Base-by-base conservation (phyloP, 805 yeast species). In the Jamesozyma jinghongensis region DNA sequence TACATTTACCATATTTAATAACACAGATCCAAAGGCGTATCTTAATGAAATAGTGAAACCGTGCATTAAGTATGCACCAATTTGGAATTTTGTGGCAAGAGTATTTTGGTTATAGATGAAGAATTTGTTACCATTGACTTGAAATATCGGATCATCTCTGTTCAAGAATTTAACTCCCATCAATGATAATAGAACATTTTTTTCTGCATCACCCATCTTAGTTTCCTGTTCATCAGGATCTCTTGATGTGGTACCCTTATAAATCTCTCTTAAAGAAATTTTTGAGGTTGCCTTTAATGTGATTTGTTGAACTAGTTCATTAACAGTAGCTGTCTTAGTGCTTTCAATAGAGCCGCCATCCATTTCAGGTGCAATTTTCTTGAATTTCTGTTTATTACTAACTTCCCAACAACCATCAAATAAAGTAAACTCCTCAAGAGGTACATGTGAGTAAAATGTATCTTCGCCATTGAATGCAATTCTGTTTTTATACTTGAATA, bases 391-490 rank as follows among this genome's bases (percentile, higher is more conserved):
- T 37, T 48, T 48, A 36, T 45, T 46, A 28, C 50, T 41, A 19
- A 50, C 48, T 19, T 50, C 49, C 54, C 54, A 51, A 38, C 56
- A 48, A 27, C 54, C 54, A 26, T 50, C 48, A 32, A 51, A 51
- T 25, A 51, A 34, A 14, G 54, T 50, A 17, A 51, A 51, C 37
- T 51, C 53, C 38, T 51, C 54, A 13, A 50, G 33, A 26, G 56
- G 53, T 33, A 50, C 45, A 29, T 45, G 48, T 12, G 54, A 51
- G 37, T 48, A 51, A 20, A 51, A 29, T 20, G 50, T 43, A 32
- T 51, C 56, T 43, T 51, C 53, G 34, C 56, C 56, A 38, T 51
- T 50, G 38, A 51, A 51, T 5, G 52, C 46, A 28, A 51, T 50
- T 18, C 47, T 40, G 33, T 46, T 47, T 38, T 48, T 44, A 34